A percentile compares a stretch with the other conserved stretches of the same genome.
phyloP scores from a whole-genome alignment of 2,329 filamentous ascomycete species.

The Colletotrichum sp. region DNA sequence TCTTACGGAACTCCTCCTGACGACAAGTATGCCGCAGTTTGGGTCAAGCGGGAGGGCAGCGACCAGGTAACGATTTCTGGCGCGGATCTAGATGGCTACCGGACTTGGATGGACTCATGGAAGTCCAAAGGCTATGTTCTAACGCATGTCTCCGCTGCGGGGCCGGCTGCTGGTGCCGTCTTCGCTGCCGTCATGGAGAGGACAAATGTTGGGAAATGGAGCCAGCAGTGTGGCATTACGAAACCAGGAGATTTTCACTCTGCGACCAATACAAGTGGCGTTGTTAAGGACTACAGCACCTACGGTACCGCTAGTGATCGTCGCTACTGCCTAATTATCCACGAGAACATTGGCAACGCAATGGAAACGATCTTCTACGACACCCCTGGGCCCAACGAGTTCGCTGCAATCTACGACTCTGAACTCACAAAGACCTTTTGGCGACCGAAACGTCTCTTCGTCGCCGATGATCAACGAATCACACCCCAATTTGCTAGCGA shows the following conservation, averaged over 20 bases:
- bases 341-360: conserved; percentile 17
- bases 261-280: not conserved
- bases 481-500: conserved; percentile 16
- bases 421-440: conserved; percentile 22
- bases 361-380: conserved; percentile 10
- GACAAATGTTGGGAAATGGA: conserved; percentile 3
- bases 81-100: conserved; percentile 3
- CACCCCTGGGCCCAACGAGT: not conserved
- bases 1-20: conserved; percentile 1
- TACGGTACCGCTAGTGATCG: conserved; percentile 10
- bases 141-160: conserved; percentile 17
- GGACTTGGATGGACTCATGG: conserved; percentile 12
- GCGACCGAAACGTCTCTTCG: conserved; percentile 15
- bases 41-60: conserved; percentile 1
- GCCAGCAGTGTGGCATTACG: conserved; percentile 6
- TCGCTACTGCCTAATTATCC: conserved; percentile 11
- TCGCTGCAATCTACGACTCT: not conserved
- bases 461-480: conserved; percentile 13
- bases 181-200: conserved; percentile 24
- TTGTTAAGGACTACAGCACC: conserved; percentile 7
- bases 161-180: not conserved
- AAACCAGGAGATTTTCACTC: not conserved
- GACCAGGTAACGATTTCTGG: conserved; percentile 7
- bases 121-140: conserved; percentile 14
- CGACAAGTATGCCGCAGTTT: conserved; percentile 17